phyloP scores from a whole-genome alignment of 176 grass and related monocot species.

The Miscanthus lutarioriparius region DNA sequence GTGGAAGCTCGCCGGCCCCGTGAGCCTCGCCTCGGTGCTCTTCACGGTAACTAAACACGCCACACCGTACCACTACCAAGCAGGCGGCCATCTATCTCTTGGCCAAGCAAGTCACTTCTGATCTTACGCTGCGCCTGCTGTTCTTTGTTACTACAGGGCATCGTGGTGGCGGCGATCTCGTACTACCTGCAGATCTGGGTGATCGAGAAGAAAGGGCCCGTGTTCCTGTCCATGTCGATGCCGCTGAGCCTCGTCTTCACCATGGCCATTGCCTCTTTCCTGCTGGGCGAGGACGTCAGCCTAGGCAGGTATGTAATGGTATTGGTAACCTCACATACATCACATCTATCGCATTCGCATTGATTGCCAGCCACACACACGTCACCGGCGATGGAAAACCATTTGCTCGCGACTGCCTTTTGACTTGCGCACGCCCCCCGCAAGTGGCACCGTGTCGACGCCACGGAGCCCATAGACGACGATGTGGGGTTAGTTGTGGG shows the following conservation, averaged over 20 bases:
- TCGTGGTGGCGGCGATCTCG: slow-evolving; percentile 51
- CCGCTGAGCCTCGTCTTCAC: slow-evolving; percentile 67
- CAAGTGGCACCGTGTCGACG: neutral
- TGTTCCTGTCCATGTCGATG: slow-evolving; percentile 65
- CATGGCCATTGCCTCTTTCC: slow-evolving; percentile 55
- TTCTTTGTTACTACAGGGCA: slow-evolving; percentile 26
- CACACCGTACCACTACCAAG: too few species aligned
- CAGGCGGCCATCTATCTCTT: neutral
- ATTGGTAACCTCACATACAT: neutral
- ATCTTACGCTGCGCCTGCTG: neutral
- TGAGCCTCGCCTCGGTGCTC: slow-evolving; percentile 49
- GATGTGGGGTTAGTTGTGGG: too few species aligned
- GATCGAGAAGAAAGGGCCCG: slow-evolving; percentile 72
- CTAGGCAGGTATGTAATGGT: slow-evolving; percentile 50
- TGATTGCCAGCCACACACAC: neutral
- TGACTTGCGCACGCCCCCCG: neutral
- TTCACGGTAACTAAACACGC: slow-evolving; percentile 44
- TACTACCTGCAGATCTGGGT: slow-evolving; percentile 75
- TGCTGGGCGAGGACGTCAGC: slow-evolving; percentile 61
- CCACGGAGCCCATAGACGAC: too few species aligned
- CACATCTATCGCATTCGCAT: neutral
- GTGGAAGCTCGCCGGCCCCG: slow-evolving; percentile 59
- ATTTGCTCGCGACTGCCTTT: neutral
- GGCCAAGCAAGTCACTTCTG: too few species aligned
- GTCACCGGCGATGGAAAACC: neutral